These are phyloP conservation scores for Sedum album DNA, from an alignment of 164 flowering plant species.

Conservation along the genomic window DNA sequence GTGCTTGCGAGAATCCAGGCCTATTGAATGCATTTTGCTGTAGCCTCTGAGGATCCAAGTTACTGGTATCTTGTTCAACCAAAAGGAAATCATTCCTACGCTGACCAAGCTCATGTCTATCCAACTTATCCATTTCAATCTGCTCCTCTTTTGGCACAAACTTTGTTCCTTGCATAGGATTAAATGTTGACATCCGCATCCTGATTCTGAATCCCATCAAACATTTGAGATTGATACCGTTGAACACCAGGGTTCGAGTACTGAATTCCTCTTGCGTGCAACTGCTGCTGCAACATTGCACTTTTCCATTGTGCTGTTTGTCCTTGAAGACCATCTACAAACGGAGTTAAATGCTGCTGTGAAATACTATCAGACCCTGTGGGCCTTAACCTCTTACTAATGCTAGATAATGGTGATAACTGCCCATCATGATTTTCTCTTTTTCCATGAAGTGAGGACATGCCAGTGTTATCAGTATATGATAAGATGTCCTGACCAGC, in stretches of 20 bases:
- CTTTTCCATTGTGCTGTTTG: constrained; percentile 65
- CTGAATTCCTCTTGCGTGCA: constrained; percentile 48
- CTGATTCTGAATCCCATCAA: constrained; percentile 54
- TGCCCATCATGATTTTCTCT: constrained; percentile 63
- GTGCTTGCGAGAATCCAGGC: constrained; percentile 45
- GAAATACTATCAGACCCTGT: constrained; percentile 41
- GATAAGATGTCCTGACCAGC: constrained; percentile 58
- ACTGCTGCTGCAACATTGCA: constrained; percentile 45
- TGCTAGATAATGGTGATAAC: constrained; percentile 35
- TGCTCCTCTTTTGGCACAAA: constrained; percentile 61
- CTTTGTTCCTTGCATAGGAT: constrained; percentile 45
- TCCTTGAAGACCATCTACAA: constrained; percentile 43
- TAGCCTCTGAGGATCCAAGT: constrained; percentile 43
- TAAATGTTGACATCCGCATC: constrained; percentile 35
- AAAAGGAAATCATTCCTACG: constrained; percentile 32
- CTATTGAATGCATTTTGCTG: constrained; percentile 47
- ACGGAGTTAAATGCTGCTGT: constrained; percentile 42
- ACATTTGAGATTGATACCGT: constrained; percentile 46
- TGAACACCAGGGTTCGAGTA: constrained; percentile 40
- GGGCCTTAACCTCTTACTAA: constrained; percentile 51
- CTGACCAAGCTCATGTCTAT: constrained; percentile 33
- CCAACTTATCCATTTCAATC: constrained; percentile 47
- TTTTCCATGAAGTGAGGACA: constrained; percentile 42
- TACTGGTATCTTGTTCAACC: constrained; percentile 34
- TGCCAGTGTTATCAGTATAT: constrained; percentile 37